These are phyloP conservation scores for Mucor sp. DNA, from an alignment of 371 early-diverging fungal species.

Conservation along the genomic window DNA sequence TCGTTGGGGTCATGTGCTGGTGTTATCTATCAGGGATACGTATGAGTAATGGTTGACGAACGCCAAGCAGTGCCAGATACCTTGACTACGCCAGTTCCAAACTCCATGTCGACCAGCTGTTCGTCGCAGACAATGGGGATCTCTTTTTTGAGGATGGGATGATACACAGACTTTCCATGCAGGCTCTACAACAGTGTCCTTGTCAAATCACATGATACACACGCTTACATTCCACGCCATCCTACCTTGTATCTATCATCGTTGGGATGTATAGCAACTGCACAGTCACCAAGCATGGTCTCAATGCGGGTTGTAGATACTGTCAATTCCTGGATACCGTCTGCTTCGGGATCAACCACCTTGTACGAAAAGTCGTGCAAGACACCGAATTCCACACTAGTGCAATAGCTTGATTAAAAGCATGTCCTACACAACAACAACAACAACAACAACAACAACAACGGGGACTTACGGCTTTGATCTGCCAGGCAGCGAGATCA, in stretches of 20 bases:
- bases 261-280: conserved; percentile 93
- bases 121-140: conserved; percentile 93
- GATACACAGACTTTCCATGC: conserved; percentile 82
- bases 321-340: conserved; percentile 65
- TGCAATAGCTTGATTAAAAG: background rate
- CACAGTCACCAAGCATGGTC: conserved; percentile 99
- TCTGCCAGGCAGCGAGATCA: conserved; percentile 72
- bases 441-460: too few species aligned
- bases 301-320: conserved; percentile 99
- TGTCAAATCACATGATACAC: background rate
- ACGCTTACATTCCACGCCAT: background rate
- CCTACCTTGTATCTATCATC: conserved; percentile 81
- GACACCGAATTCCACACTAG: conserved; percentile 82
- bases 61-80: conserved; percentile 33
- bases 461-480: conserved; percentile 46
- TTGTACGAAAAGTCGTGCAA: conserved; percentile 71
- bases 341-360: conserved; percentile 54
- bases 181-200: conserved; percentile 47
- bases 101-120: conserved; percentile 86
- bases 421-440: background rate
- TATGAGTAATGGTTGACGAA: background rate
- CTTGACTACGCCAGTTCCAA: conserved; percentile 99
- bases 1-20: conserved; percentile 98
- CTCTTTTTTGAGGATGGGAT: conserved; percentile 79
- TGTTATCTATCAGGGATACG: conserved; percentile 69